phyloP scores from a whole-genome alignment of 164 flowering plant species.

The Sedum album region DNA sequence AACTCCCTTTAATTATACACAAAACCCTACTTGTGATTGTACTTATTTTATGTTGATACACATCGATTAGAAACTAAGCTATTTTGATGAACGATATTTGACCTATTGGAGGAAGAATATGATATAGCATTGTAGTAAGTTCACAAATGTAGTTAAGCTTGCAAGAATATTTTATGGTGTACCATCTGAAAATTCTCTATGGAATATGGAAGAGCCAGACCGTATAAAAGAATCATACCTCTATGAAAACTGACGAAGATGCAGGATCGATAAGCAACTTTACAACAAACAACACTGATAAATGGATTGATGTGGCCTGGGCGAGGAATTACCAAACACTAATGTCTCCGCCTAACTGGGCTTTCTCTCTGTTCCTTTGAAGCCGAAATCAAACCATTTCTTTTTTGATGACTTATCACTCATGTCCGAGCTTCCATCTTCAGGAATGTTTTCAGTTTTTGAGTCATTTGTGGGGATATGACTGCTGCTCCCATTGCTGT shows the following conservation, averaged over 20 bases:
- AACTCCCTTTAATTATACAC: no score
- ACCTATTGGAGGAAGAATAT: no score
- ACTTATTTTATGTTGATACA: no score
- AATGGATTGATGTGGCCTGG: neutral
- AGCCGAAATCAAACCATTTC: constrained; percentile 72
- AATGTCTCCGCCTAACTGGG: constrained; percentile 32
- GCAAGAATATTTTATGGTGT: neutral
- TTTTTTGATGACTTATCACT: constrained; percentile 73
- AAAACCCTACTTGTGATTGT: no score
- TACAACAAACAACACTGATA: neutral
- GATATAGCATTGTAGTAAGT: neutral
- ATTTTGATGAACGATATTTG: no score
- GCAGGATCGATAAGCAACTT: neutral
- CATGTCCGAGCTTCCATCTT: constrained; percentile 57
- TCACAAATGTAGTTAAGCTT: neutral
- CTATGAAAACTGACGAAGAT: neutral
- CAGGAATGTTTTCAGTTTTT: constrained; percentile 48
- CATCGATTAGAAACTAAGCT: neutral
- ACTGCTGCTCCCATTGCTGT: constrained; percentile 43
- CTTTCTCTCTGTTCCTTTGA: constrained; percentile 73
- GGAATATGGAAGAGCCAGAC: neutral
- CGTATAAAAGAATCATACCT: neutral
- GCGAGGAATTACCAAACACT: neutral
- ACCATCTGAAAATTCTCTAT: neutral
- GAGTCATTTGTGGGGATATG: constrained; percentile 46